Evolutionary conservation across 176 grass and related monocot species (phyloP).

Genomic region (Aegilops umbellulata): DNA sequence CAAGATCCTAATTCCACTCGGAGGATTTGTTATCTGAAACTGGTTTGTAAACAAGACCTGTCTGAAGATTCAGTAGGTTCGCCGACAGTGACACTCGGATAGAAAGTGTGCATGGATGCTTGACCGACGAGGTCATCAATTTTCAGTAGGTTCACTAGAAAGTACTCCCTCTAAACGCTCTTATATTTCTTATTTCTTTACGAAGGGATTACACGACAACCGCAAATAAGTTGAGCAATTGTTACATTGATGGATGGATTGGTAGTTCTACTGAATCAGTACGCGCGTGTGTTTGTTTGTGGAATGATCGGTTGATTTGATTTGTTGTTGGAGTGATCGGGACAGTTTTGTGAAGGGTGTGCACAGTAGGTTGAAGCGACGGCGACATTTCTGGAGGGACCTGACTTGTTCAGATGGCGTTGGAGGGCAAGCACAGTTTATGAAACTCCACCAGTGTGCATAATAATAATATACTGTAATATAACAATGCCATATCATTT

Average conservation of each 20-base stretch:
- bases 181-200: too few relatives aligned
- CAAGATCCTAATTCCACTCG: slow-evolving; percentile 27
- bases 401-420: slow-evolving; percentile 16
- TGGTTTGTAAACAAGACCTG: slow-evolving; percentile 6
- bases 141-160: background rate
- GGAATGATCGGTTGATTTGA: slow-evolving; percentile 13
- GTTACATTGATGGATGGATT: slow-evolving; percentile 18
- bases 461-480: background rate
- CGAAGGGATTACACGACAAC: too few relatives aligned
- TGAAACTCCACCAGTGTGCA: slow-evolving; percentile 20
- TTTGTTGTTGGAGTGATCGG: slow-evolving; percentile 2
- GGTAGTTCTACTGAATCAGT: background rate
- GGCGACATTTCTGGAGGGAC: slow-evolving; percentile 21
- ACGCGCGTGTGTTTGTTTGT: background rate
- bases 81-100: slow-evolving; percentile 16
- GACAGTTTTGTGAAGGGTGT: background rate
- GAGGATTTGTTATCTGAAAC: background rate
- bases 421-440: background rate
- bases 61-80: slow-evolving; percentile 47
- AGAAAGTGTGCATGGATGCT: background rate
- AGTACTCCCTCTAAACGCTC: background rate
- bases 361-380: slow-evolving; percentile 28
- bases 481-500: background rate
- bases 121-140: background rate
- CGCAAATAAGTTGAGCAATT: background rate